Conservation (phyloP, 805 yeast species). For the Lipomyces yamadae region DNA sequence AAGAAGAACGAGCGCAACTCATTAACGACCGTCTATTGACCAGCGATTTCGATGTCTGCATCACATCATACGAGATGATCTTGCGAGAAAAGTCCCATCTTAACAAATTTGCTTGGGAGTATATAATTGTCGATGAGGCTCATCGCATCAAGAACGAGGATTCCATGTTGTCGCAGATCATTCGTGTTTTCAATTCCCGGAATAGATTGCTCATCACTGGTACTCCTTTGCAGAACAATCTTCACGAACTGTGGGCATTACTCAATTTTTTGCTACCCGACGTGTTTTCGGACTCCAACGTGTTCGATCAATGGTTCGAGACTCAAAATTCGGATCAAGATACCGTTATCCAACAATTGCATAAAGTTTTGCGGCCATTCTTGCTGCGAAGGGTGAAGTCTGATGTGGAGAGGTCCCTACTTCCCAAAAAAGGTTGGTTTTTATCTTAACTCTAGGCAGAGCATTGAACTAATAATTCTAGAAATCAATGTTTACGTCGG, state of each 20-base stretch:
- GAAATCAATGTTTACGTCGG: conserved; percentile 90
- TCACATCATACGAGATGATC: conserved; percentile 93
- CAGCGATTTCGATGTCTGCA: conserved; percentile 85
- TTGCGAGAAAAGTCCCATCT: conserved; percentile 82
- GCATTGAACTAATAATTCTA: neutral
- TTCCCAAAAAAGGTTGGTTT: conserved; percentile 68
- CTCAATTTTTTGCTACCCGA: conserved; percentile 90
- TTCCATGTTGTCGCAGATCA: conserved; percentile 88
- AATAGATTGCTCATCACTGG: conserved; percentile 90
- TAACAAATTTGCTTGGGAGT: conserved; percentile 89
- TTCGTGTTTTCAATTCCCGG: conserved; percentile 82
- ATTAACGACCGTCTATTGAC: conserved; percentile 63
- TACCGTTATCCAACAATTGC: conserved; percentile 82
- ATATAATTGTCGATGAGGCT: conserved; percentile 84
- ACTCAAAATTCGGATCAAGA: conserved; percentile 64
- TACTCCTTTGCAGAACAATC: conserved; percentile 91
- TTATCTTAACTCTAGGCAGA: neutral
- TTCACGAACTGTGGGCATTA: conserved; percentile 96
- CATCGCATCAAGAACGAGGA: conserved; percentile 96
- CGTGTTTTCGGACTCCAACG: conserved; percentile 88
- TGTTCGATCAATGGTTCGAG: conserved; percentile 93
- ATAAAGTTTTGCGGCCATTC: conserved; percentile 86
- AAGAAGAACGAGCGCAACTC: conserved; percentile 68
- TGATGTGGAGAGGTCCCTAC: conserved; percentile 87
- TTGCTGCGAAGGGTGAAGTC: conserved; percentile 85